These are phyloP conservation scores for Phialophora chinensis DNA, from an alignment of 2,329 filamentous ascomycete genomes.

Conservation along the genomic window DNA sequence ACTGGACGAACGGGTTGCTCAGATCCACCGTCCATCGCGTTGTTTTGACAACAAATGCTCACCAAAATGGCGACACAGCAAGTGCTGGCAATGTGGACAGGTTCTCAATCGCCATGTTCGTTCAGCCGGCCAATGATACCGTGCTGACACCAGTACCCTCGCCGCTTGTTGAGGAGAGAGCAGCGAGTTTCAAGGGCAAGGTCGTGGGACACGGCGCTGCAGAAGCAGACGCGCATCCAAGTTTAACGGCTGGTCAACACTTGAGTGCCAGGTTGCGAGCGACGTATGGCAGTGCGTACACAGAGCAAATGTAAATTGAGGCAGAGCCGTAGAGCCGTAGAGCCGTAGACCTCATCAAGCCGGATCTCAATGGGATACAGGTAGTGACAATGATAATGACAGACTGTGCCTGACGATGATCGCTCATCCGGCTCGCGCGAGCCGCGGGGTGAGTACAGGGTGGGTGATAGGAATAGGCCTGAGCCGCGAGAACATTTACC, in stretches of 20 bases:
- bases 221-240: conserved; percentile 37
- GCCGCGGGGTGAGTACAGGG: no score
- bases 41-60: conserved; percentile 63
- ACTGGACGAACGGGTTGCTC: conserved; percentile 89
- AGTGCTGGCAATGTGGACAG: conserved; percentile 46
- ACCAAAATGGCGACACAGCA: not conserved
- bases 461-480: no score
- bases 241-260: conserved; percentile 65
- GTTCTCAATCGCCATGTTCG: conserved; percentile 68
- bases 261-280: conserved; percentile 62
- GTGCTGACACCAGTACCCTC: conserved; percentile 63
- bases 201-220: conserved; percentile 50
- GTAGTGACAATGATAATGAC: no score
- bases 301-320: not conserved
- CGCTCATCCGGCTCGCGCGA: no score
- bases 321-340: no score
- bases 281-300: conserved; percentile 57
- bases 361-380: no score
- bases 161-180: conserved; percentile 49
- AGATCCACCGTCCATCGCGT: conserved; percentile 90
- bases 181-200: conserved; percentile 20
- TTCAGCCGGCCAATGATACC: conserved; percentile 64
- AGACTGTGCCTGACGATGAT: no score
- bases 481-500: no score
- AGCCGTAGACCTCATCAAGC: no score